These are phyloP conservation scores for Yamagishiella unicocca DNA, from an alignment of 139 green algal genomes.

Conservation along the genomic window DNA sequence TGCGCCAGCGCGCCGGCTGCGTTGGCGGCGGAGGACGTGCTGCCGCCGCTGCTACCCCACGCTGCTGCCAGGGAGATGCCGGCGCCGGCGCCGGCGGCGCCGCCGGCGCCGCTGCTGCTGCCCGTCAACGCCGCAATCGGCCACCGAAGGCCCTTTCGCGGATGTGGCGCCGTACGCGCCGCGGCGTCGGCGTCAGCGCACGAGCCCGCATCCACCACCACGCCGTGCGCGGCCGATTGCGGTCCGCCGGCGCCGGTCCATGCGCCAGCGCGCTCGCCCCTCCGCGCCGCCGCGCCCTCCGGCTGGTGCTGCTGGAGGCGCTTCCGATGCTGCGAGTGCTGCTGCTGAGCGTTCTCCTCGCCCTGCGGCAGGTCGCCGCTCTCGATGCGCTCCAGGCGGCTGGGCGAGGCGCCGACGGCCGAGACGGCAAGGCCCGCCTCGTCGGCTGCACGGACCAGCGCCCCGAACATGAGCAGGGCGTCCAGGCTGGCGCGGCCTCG, in stretches of 20 bases:
- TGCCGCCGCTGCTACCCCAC: background rate
- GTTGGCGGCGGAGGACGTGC: background rate
- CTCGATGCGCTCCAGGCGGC: constrained; percentile 42
- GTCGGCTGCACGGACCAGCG: constrained; percentile 8
- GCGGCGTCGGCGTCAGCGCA: too few relatives aligned
- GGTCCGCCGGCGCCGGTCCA: too few relatives aligned
- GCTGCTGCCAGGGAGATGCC: too few relatives aligned
- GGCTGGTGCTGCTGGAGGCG: background rate
- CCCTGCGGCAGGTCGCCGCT: constrained; percentile 20
- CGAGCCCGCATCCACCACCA: too few relatives aligned
- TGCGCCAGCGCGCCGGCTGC: background rate
- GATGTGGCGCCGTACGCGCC: too few relatives aligned
- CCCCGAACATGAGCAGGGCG: constrained; percentile 13
- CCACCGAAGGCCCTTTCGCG: too few relatives aligned
- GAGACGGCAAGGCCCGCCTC: constrained; percentile 7
- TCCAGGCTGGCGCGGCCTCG: constrained; percentile 19
- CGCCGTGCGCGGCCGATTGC: too few relatives aligned
- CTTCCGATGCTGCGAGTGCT: background rate
- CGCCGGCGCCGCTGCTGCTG: background rate
- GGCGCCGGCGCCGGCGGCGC: too few relatives aligned
- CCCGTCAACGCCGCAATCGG: too few relatives aligned
- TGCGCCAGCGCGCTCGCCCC: too few relatives aligned
- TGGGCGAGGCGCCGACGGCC: background rate
- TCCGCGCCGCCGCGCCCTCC: too few relatives aligned
- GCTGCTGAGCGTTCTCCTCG: background rate